phyloP scores from a whole-genome alignment of 2,329 filamentous ascomycete species.

The Xylaria sp. region DNA sequence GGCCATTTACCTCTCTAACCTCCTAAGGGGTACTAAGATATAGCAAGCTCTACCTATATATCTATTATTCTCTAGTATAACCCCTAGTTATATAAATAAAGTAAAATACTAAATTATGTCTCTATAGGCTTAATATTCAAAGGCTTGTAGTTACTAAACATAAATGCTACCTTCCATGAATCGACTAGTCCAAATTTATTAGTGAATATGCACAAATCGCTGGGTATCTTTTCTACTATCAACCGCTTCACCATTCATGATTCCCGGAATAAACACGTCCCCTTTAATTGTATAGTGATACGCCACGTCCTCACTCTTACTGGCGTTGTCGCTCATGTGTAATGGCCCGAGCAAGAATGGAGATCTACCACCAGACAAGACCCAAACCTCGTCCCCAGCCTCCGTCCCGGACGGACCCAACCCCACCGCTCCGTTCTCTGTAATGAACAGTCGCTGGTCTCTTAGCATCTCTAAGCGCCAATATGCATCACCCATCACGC shows the following conservation, averaged over 20 bases:
- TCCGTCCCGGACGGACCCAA: conserved; percentile 22
- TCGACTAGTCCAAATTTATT: background rate
- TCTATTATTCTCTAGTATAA: too few relatives aligned
- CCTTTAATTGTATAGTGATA: conserved; percentile 22
- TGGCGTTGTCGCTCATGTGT: background rate
- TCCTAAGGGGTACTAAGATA: too few relatives aligned
- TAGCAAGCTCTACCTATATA: too few relatives aligned
- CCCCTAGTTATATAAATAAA: too few relatives aligned
- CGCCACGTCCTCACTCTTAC: background rate
- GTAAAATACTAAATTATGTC: too few relatives aligned
- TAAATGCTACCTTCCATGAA: background rate
- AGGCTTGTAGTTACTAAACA: too few relatives aligned
- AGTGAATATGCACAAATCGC: conserved; percentile 24
- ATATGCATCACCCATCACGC: background rate
- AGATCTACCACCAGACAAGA: conserved; percentile 21
- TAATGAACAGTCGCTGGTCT: conserved; percentile 26
- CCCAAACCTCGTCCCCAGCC: conserved; percentile 27
- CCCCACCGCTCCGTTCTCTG: conserved; percentile 24
- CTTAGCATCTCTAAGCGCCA: conserved; percentile 24
- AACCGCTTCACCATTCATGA: conserved; percentile 26
- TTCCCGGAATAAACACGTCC: conserved; percentile 20
- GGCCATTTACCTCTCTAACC: too few relatives aligned
- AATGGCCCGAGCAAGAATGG: conserved; percentile 23
- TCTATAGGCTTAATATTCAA: too few relatives aligned
- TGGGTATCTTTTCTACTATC: conserved; percentile 18